Conservation (phyloP, 2,329 filamentous ascomycete species). For the Westerdykella aurantiaca region DNA sequence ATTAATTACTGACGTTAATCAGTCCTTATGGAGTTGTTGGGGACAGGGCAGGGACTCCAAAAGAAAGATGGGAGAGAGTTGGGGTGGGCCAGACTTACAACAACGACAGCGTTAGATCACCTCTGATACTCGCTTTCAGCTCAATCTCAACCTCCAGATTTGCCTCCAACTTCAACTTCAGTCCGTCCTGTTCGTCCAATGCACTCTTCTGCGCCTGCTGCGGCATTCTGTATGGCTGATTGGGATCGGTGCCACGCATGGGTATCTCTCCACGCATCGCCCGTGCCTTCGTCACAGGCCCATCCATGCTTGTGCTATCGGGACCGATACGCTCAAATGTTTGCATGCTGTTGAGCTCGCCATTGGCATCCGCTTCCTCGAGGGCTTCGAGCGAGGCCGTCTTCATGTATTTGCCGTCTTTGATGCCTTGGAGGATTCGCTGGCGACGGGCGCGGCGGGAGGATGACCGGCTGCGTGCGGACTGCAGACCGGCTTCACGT, state of each 20-base stretch:
- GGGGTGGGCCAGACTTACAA: constrained; percentile 53
- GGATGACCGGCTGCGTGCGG: constrained; percentile 42
- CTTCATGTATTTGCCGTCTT: constrained; percentile 49
- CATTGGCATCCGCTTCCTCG: constrained; percentile 49
- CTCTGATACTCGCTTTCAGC: constrained; percentile 78
- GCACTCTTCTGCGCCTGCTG: constrained; percentile 41
- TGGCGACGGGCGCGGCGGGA: constrained; percentile 45
- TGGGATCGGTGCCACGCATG: constrained; percentile 47
- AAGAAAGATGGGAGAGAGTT: neutral
- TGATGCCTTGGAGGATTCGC: constrained; percentile 41
- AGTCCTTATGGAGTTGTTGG: neutral
- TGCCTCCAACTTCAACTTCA: constrained; percentile 67
- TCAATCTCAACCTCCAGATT: constrained; percentile 81
- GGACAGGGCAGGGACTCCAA: neutral
- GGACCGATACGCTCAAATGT: constrained; percentile 53
- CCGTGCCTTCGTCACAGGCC: constrained; percentile 50
- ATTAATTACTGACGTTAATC: neutral
- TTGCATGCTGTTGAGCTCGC: constrained; percentile 44
- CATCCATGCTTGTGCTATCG: constrained; percentile 52
- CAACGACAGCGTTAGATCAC: constrained; percentile 72
- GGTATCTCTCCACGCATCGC: constrained; percentile 53
- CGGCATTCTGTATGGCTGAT: constrained; percentile 42
- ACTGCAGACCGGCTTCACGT: constrained; percentile 35
- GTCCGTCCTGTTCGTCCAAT: constrained; percentile 55
- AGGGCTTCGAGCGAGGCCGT: constrained; percentile 45